These are phyloP conservation scores for Agaricales sp. DNA, from an alignment of 1,284 basidiomycete species.

Conservation along the genomic window DNA sequence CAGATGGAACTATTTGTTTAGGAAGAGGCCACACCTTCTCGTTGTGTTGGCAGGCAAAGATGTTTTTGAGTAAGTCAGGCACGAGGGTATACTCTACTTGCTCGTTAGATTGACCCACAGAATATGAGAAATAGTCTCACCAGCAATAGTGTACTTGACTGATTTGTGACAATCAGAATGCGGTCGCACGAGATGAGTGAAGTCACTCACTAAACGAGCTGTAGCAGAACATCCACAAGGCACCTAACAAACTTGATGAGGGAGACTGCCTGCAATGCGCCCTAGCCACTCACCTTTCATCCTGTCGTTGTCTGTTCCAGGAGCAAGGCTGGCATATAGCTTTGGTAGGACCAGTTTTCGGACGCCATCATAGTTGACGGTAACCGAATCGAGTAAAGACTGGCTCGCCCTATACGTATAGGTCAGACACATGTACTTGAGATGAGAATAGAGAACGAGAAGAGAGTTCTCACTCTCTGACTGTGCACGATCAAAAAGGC, in stretches of 20 bases:
- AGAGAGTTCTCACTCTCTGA: conserved; percentile 1
- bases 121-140: not conserved
- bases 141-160: not conserved
- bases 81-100: conserved; percentile 39
- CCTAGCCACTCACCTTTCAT: conserved; percentile 72
- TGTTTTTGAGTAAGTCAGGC: conserved; percentile 33
- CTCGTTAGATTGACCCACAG: not conserved
- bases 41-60: conserved; percentile 58
- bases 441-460: conserved; percentile 3
- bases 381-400: conserved; percentile 34
- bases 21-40: conserved; percentile 40
- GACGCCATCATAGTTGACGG: conserved; percentile 68
- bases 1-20: not conserved
- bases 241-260: conserved; percentile 20
- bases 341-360: conserved; percentile 54
- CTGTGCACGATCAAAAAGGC: not conserved
- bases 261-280: not conserved
- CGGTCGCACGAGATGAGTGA: not conserved
- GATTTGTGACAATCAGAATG: not conserved
- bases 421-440: conserved; percentile 2
- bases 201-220: conserved; percentile 31
- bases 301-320: conserved; percentile 74
- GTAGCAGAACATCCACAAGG: conserved; percentile 60
- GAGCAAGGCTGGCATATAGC: conserved; percentile 61
- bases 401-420: conserved; percentile 40